Conservation (phyloP, 108 stramenopile genomes). For the Pseudonitzschia multistriata region DNA sequence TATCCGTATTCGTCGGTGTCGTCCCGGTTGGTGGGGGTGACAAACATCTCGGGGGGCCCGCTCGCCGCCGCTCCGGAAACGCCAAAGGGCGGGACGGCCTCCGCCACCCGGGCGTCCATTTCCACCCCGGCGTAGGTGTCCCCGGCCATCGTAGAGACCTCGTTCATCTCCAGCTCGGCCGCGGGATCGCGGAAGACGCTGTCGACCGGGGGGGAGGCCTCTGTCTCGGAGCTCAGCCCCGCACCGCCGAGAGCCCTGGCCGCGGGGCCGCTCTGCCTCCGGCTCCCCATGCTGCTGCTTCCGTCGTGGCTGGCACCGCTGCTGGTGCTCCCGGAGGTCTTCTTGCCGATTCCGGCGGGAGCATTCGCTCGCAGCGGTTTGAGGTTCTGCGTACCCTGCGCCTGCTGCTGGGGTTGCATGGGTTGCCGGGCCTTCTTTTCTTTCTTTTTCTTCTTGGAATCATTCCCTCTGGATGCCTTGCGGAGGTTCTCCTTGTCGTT, state of each 20-base stretch:
- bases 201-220: not conserved
- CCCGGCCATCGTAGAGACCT: not conserved
- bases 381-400: not conserved
- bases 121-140: not conserved
- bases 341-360: no score
- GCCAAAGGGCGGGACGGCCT: conserved; percentile 4
- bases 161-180: not conserved
- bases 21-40: no score
- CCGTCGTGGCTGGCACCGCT: not conserved
- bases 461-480: not conserved
- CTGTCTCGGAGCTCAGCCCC: not conserved
- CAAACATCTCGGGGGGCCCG: no score
- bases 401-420: not conserved
- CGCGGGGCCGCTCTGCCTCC: not conserved
- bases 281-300: not conserved
- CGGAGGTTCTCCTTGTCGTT: not conserved
- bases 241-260: not conserved
- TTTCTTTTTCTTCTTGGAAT: not conserved
- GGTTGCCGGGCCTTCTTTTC: not conserved
- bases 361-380: not conserved
- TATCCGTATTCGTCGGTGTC: no score
- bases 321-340: not conserved
- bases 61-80: no score
- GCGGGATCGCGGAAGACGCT: not conserved
- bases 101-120: not conserved